Evolutionary conservation across 257 asterid genomes (phyloP).

Genomic region (Jaltomata sinuosa): DNA sequence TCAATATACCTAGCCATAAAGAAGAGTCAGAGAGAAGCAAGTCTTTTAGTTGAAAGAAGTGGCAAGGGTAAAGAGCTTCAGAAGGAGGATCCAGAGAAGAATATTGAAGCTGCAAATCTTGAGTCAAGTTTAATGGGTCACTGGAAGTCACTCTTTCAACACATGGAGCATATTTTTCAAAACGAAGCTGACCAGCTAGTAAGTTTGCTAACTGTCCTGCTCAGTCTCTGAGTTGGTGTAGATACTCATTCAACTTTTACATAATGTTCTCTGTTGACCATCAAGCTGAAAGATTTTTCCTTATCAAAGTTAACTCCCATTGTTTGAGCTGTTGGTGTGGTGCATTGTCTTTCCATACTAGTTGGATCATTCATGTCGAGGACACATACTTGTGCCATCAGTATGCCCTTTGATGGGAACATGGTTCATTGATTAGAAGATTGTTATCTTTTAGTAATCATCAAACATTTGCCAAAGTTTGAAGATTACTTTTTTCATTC

Average conservation of each 20-base stretch:
- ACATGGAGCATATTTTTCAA: conserved; percentile 44
- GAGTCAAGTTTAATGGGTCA: conserved; percentile 53
- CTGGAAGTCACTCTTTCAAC: conserved; percentile 75
- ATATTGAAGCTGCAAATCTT: conserved; percentile 15
- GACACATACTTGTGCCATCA: background rate
- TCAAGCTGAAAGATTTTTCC: background rate
- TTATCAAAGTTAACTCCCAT: background rate
- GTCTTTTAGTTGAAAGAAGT: conserved; percentile 57
- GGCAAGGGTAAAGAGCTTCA: conserved; percentile 27
- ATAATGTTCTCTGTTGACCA: background rate
- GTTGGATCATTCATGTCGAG: background rate
- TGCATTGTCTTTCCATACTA: background rate
- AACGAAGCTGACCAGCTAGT: conserved; percentile 62
- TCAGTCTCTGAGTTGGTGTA: background rate
- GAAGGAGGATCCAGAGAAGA: conserved; percentile 25
- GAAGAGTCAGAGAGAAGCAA: conserved; percentile 74
- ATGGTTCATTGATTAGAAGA: background rate
- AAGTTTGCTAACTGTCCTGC: conserved; percentile 16
- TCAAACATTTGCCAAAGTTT: background rate
- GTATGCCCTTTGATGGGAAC: background rate
- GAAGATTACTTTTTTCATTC: background rate
- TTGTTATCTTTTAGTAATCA: background rate
- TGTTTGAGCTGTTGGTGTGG: background rate
- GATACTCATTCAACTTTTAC: background rate
- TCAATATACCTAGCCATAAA: conserved; percentile 33